Base-by-base conservation (phyloP, 257 asterid species). In the Nicotiana otophora region DNA sequence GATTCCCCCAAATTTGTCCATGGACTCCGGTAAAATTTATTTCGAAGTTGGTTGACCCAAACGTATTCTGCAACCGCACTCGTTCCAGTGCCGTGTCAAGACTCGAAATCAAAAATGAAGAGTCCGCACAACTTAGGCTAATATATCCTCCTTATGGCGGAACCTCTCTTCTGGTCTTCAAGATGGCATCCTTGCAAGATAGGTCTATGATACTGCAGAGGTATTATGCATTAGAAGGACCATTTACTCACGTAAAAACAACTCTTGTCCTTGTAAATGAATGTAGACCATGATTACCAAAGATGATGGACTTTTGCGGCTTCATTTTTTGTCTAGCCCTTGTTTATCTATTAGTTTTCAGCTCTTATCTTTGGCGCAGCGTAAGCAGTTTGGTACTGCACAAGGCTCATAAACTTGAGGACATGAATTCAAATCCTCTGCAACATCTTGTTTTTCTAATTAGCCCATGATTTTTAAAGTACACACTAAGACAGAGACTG, bases 351-450 rank as follows among this genome's bases (percentile, higher is more conserved):
- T 36, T 10, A 68, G 55, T 39, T 68, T 36, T 68, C 5, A 7
- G 57, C 10, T 69, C 77, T 69, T 42, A 70, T 70, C 46, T 42
- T 42, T 70, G 34, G 34, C n/a, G 6, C 78, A 42, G 58, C 11
- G 58, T 39, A 39, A 58, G n/a, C 55, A 42, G 58, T 70, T 70
- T 70, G 58, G 33, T 5, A 70, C 34, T 55, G 7, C 78, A n/a
- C 34, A 42, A 70, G 58, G 78, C 78, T 70, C 78, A 42, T 70
- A 20, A 42, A 42, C 34, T 39, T 70, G 19, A 39, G 58, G 12
- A 6, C 78, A 70, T 70, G 34, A 70, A 70, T 70, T 69, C 34
- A 70, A 70, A 42, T 70, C 78, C 78, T 70, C 58, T 70, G 19
- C 78, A 34, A 42, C 75, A 66, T 31, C 78, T 5, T 20, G 19